Evolutionary conservation across 2,329 filamentous ascomycete genomes (phyloP).

Genomic region (Cercospora citrullina): DNA sequence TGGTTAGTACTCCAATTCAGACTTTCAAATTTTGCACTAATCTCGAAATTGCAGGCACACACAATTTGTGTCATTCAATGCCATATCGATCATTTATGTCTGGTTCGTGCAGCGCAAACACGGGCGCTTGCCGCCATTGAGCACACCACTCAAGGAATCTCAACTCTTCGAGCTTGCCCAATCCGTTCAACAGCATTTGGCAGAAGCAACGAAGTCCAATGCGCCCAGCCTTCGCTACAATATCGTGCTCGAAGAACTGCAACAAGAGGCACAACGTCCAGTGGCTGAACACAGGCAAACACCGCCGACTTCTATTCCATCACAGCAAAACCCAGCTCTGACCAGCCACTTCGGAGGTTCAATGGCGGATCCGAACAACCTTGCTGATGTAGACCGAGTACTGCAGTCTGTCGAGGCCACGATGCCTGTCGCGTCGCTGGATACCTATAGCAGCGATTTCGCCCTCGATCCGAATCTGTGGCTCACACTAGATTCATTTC

Average conservation of each 20-base stretch:
- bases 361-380: background rate
- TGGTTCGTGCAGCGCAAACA: conserved; percentile 52
- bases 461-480: conserved; percentile 35
- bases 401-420: conserved; percentile 10
- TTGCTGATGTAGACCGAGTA: background rate
- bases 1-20: conserved; percentile 47
- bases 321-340: background rate
- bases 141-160: conserved; percentile 22
- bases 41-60: conserved; percentile 3
- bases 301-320: background rate
- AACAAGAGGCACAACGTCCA: conserved; percentile 44
- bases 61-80: conserved; percentile 33
- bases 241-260: conserved; percentile 55
- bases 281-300: conserved; percentile 18
- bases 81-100: conserved; percentile 56
- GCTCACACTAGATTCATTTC: conserved; percentile 35
- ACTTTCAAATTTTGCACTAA: background rate
- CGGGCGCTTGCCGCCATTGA: conserved; percentile 22
- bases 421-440: conserved; percentile 9
- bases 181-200: conserved; percentile 51
- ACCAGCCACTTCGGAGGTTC: background rate
- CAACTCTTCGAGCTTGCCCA: conserved; percentile 48
- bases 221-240: conserved; percentile 53
- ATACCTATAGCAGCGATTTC: conserved; percentile 27
- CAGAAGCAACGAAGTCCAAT: conserved; percentile 41